Conservation (phyloP, 2,329 filamentous ascomycete genomes). For the Hypoxylon sp. region DNA sequence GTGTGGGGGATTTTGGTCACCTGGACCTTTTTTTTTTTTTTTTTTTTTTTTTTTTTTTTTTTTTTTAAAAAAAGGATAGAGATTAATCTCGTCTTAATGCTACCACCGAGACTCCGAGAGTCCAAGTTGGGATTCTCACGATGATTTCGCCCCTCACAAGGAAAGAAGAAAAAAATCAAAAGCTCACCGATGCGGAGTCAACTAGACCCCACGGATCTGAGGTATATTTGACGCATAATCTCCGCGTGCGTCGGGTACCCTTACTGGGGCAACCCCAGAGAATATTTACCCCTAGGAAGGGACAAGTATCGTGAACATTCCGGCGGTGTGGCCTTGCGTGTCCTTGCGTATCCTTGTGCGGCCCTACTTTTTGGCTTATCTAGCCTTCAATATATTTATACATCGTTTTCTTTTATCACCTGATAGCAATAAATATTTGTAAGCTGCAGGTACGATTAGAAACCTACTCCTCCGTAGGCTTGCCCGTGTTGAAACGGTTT, state of each 20-base stretch:
- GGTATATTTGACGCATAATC: conserved; percentile 44
- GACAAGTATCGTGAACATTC: conserved; percentile 28
- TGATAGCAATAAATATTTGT: conserved; percentile 8
- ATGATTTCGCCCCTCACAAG: conserved; percentile 18
- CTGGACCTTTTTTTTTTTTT: conserved; percentile 35
- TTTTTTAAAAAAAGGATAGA: conserved; percentile 21
- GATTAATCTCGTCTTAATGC: conserved; percentile 41
- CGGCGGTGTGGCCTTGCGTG: conserved; percentile 28
- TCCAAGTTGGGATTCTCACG: conserved; percentile 23
- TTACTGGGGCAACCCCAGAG: conserved; percentile 28
- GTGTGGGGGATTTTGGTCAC: conserved; percentile 43
- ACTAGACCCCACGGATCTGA: conserved; percentile 41
- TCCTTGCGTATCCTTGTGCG: no score
- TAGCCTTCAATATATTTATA: conserved; percentile 27
- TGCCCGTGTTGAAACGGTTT: conserved; percentile 6
- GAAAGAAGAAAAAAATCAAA: conserved; percentile 18
- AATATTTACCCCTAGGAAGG: conserved; percentile 13
- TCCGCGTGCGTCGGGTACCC: conserved; percentile 29
- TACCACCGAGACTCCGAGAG: conserved; percentile 35
- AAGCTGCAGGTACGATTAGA: conserved; percentile 17
- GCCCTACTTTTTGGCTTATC: conserved; percentile 9
- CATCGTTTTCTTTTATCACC: conserved; percentile 16
- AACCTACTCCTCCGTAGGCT: conserved; percentile 13
- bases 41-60: conserved; percentile 33
- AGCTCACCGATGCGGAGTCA: conserved; percentile 37